Evolutionary conservation across 306 rosid genomes (phyloP).

Genomic region (Prunus mira): DNA sequence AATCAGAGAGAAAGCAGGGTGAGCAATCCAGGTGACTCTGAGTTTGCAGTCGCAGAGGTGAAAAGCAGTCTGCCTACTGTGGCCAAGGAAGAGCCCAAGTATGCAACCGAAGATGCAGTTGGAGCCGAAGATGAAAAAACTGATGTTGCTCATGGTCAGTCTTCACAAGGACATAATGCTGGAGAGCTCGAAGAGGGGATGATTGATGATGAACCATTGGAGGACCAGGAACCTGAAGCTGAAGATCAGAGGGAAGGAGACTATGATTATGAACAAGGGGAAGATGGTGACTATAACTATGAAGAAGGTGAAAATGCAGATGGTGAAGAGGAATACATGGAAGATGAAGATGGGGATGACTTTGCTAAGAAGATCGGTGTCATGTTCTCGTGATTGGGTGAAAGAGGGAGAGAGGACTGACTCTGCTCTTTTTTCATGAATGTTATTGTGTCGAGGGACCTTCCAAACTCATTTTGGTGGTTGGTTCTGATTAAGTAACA

Average conservation of each 20-base stretch:
- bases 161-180: conserved; percentile 20
- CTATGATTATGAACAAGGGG: conserved; percentile 73
- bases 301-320: conserved; percentile 77
- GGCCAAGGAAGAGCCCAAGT: conserved; percentile 38
- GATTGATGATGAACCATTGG: conserved; percentile 48
- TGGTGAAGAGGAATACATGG: conserved; percentile 64
- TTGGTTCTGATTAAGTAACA: conserved; percentile 42
- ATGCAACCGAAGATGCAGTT: conserved; percentile 28
- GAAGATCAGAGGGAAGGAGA: conserved; percentile 69
- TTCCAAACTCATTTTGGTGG: conserved; percentile 19
- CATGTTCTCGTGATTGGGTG: conserved; percentile 41
- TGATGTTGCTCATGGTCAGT: conserved; percentile 27
- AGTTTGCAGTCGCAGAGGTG: conserved; percentile 11
- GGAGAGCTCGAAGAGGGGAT: conserved; percentile 52
- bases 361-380: conserved; percentile 96
- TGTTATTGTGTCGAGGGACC: conserved; percentile 13
- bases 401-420: background rate
- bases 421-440: conserved; percentile 16
- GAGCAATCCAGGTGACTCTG: conserved; percentile 23
- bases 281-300: conserved; percentile 63
- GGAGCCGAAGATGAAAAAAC: conserved; percentile 33
- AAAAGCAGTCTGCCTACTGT: conserved; percentile 24
- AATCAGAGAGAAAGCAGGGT: conserved; percentile 32
- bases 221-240: conserved; percentile 61
- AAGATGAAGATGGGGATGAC: conserved; percentile 88